A percentile compares a stretch with the other conserved stretches of the same genome.
Evolutionary conservation across 1,139 yeast genomes (phyloP).

Genomic region (Yamadazyma pseudoaaseri): DNA sequence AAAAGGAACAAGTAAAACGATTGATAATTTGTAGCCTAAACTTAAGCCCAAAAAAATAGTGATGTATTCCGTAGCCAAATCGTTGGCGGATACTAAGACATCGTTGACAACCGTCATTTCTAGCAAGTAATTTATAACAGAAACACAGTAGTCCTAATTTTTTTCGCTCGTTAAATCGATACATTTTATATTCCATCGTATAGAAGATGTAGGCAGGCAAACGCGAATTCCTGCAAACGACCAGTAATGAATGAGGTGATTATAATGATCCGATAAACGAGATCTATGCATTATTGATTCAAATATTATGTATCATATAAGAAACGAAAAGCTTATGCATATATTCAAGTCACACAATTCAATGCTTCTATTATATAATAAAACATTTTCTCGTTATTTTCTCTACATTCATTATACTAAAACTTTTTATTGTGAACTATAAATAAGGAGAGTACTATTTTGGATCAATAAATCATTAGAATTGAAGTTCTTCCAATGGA

Average conservation of each 20-base stretch:
- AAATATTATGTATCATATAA: no score
- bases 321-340: no score
- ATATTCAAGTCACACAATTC: no score
- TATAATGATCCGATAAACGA: conserved; percentile 4
- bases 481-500: conserved; percentile 12
- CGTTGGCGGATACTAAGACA: conserved; percentile 20
- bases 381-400: no score
- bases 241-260: conserved; percentile 7
- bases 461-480: no score
- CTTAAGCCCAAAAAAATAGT: conserved; percentile 20
- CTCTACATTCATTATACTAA: no score
- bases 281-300: no score
- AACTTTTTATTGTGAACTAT: no score
- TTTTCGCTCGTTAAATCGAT: conserved; percentile 4
- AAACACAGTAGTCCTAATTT: not conserved
- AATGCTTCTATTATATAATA: no score
- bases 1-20: conserved; percentile 47
- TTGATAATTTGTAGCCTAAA: conserved; percentile 30
- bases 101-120: conserved; percentile 11
- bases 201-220: conserved; percentile 3
- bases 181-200: conserved; percentile 10
- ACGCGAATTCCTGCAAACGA: conserved; percentile 4
- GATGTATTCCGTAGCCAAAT: conserved; percentile 8
- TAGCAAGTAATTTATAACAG: not conserved
- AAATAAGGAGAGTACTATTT: no score